These are phyloP conservation scores for Hordeum pubiflorum DNA, from an alignment of 202 grass and related monocot genomes.

Conservation along the genomic window DNA sequence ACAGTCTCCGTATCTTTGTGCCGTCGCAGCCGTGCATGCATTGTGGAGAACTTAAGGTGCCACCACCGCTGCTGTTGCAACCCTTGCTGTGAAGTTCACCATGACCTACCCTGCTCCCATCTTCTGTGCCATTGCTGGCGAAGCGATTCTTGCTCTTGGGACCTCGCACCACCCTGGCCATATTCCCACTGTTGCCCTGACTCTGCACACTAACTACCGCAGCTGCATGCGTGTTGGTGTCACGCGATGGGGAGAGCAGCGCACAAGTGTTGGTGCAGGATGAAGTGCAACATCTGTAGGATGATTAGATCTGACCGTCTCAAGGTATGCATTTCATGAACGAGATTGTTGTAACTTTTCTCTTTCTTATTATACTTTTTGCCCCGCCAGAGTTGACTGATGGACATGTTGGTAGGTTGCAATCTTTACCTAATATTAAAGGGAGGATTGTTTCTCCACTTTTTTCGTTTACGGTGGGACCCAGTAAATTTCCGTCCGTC, in stretches of 20 bases:
- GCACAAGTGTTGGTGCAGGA: neutral
- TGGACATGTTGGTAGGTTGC: neutral
- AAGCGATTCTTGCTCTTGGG: neutral
- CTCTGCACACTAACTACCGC: neutral
- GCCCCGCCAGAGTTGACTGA: neutral
- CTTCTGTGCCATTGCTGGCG: neutral
- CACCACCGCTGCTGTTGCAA: neutral
- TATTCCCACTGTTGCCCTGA: neutral
- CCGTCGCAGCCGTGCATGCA: neutral
- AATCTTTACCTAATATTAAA: neutral
- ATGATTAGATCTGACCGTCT: neutral
- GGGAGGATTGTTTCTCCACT: too few relatives aligned
- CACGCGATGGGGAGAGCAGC: neutral
- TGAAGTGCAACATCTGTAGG: neutral
- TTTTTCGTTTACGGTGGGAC: too few relatives aligned
- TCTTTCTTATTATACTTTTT: neutral
- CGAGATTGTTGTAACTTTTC: neutral
- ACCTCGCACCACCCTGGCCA: neutral
- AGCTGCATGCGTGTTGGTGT: neutral
- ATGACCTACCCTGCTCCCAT: neutral
- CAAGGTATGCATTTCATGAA: neutral
- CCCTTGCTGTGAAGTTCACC: neutral
- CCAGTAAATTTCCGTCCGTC: too few relatives aligned
- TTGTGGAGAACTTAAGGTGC: neutral
- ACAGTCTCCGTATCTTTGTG: neutral